A percentile compares a stretch with the other conserved stretches of the same genome.
phyloP scores from a whole-genome alignment of 208 protist species.

The Acanthamoeba lenticulata region DNA sequence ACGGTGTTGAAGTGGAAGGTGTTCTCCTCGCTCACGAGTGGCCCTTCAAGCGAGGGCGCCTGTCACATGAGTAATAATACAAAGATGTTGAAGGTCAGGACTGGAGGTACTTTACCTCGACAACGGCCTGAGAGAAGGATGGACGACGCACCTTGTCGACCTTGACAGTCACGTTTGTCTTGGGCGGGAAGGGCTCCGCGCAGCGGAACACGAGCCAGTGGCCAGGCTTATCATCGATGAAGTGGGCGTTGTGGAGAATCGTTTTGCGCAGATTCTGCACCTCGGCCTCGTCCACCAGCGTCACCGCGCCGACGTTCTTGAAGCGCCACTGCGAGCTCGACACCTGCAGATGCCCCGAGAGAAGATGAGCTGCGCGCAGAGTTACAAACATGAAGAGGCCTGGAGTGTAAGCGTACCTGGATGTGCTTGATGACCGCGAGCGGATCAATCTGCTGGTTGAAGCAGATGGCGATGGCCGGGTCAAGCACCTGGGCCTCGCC shows the following conservation, averaged over 20 bases:
- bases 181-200: slow-evolving; percentile 10
- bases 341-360: no score
- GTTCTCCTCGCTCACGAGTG: neutral
- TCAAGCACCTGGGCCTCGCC: slow-evolving; percentile 28
- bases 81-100: no score
- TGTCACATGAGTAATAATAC: neutral
- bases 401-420: neutral
- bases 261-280: neutral
- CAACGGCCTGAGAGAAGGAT: neutral
- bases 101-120: no score
- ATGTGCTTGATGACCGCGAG: slow-evolving; percentile 34
- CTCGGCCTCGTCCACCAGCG: slow-evolving; percentile 22
- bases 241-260: neutral
- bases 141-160: slow-evolving; percentile 30
- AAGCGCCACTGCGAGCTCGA: slow-evolving; percentile 23
- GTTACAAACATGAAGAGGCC: neutral
- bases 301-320: neutral
- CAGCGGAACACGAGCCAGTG: slow-evolving; percentile 54
- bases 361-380: no score
- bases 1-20: slow-evolving; percentile 55
- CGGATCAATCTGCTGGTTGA: slow-evolving; percentile 54
- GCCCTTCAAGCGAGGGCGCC: slow-evolving; percentile 19
- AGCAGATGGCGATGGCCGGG: slow-evolving; percentile 47
- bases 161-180: slow-evolving; percentile 38
- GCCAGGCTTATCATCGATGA: neutral